Evolutionary conservation across 495 filamentous ascomycete species (phyloP).

Genomic region (Ramalina peruviana): DNA sequence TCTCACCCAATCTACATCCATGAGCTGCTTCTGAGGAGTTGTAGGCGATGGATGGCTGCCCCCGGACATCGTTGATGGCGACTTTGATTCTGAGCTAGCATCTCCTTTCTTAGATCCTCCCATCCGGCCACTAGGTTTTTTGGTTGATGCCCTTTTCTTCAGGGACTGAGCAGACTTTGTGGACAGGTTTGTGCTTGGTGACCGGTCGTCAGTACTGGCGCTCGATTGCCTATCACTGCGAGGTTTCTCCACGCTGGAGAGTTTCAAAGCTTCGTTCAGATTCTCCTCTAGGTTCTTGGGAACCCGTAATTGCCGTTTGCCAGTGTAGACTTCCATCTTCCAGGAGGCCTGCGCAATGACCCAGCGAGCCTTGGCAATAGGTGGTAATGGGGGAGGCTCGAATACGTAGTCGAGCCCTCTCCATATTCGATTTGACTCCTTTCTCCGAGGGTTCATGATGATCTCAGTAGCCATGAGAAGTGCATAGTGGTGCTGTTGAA

Average conservation of each 20-base stretch:
- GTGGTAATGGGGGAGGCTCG: conserved; percentile 34
- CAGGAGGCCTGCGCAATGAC: conserved; percentile 27
- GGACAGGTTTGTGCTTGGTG: neutral
- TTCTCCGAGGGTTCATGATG: conserved; percentile 41
- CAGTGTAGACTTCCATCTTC: conserved; percentile 22
- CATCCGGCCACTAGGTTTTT: neutral
- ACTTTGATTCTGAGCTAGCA: conserved; percentile 12
- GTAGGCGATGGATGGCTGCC: neutral
- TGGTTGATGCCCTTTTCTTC: neutral
- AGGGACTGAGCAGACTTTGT: too few relatives aligned
- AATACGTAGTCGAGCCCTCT: conserved; percentile 58
- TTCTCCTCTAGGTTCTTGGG: conserved; percentile 14
- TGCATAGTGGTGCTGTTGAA: conserved; percentile 35
- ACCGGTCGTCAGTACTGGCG: neutral
- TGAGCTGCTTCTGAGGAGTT: conserved; percentile 8
- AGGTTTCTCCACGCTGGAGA: neutral
- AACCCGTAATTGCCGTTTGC: conserved; percentile 23
- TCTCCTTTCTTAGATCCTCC: neutral
- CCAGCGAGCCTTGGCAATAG: conserved; percentile 24
- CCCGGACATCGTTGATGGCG: neutral
- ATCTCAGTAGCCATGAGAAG: conserved; percentile 33
- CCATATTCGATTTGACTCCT: conserved; percentile 50
- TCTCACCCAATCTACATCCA: conserved; percentile 19
- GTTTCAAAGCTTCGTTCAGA: neutral
- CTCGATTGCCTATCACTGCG: neutral